Percentiles rank a stretch among this genome's conserved stretches.
Evolutionary conservation across 352 stramenopile species (phyloP).

Genomic region (Elongisporangium prolatum): DNA sequence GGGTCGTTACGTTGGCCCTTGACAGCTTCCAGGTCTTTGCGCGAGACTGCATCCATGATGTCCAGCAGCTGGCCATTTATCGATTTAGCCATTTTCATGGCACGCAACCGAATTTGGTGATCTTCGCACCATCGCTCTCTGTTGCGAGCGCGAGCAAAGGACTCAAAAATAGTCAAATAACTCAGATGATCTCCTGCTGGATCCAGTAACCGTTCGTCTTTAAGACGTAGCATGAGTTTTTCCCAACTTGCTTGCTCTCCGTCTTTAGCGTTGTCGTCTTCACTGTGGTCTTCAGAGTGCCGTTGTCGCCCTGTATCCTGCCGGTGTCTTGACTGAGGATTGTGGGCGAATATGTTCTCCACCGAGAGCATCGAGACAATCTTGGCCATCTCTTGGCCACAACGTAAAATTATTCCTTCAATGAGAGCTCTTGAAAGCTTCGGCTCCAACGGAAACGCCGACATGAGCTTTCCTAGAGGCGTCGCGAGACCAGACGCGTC

Average conservation of each 20-base stretch:
- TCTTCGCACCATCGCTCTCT: conserved; percentile 51
- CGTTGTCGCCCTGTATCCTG: not conserved
- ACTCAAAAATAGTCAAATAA: conserved; percentile 35
- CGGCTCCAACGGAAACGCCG: conserved; percentile 80
- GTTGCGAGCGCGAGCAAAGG: conserved; percentile 25
- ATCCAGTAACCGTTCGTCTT: conserved; percentile 39
- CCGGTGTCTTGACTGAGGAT: conserved; percentile 3
- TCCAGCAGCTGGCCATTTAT: conserved; percentile 61
- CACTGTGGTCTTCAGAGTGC: conserved; percentile 7
- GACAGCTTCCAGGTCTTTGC: conserved; percentile 23
- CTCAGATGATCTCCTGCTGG: conserved; percentile 57
- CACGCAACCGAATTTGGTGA: conserved; percentile 39
- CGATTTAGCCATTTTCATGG: conserved; percentile 43
- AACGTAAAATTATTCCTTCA: conserved; percentile 51
- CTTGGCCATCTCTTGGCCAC: conserved; percentile 52
- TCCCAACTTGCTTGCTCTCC: conserved; percentile 21
- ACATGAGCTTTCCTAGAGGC: conserved; percentile 68
- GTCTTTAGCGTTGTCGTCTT: conserved; percentile 13
- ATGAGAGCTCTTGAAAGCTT: conserved; percentile 61
- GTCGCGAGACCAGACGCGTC: conserved; percentile 49
- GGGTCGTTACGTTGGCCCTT: conserved; percentile 1
- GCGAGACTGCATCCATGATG: conserved; percentile 32
- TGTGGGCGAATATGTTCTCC: conserved; percentile 66
- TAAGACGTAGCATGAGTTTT: conserved; percentile 33
- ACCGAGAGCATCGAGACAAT: conserved; percentile 84